These are phyloP conservation scores for Aspergillus ustus DNA, from an alignment of 2,329 filamentous ascomycete species.

Conservation along the genomic window DNA sequence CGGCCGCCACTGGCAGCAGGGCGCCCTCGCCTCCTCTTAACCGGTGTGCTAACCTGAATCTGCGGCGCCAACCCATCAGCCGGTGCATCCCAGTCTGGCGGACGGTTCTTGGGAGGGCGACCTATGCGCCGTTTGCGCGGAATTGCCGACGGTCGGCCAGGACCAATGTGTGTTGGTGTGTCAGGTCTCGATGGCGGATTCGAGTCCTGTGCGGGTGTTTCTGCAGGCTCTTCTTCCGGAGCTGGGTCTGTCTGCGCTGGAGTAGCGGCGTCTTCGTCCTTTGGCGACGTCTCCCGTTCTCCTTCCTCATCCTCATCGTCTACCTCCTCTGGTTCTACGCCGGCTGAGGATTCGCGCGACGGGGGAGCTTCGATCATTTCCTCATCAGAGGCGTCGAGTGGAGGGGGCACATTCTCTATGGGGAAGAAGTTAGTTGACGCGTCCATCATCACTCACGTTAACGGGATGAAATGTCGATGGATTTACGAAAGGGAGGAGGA, in stretches of 20 bases:
- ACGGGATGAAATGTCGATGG: neutral
- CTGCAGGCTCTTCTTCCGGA: slow-evolving; percentile 51
- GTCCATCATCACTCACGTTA: slow-evolving; percentile 7
- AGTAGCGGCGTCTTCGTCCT: slow-evolving; percentile 32
- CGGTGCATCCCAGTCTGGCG: slow-evolving; percentile 73
- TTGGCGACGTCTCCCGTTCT: slow-evolving; percentile 39
- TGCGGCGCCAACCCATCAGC: slow-evolving; percentile 55
- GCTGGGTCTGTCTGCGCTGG: slow-evolving; percentile 36
- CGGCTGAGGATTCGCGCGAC: slow-evolving; percentile 38
- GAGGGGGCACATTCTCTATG: slow-evolving; percentile 48
- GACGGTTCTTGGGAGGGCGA: slow-evolving; percentile 81
- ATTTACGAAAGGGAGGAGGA: slow-evolving; percentile 2
- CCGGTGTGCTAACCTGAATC: slow-evolving; percentile 55
- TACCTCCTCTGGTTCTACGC: slow-evolving; percentile 36
- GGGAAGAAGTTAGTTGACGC: slow-evolving; percentile 24
- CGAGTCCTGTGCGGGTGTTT: slow-evolving; percentile 46
- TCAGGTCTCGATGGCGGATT: slow-evolving; percentile 52
- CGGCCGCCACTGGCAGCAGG: slow-evolving; percentile 62
- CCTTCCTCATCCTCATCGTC: slow-evolving; percentile 40
- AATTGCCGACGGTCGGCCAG: slow-evolving; percentile 59
- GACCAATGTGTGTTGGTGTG: slow-evolving; percentile 56
- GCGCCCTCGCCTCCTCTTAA: slow-evolving; percentile 62
- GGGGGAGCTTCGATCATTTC: slow-evolving; percentile 47
- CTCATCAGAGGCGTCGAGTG: slow-evolving; percentile 51
- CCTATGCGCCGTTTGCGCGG: slow-evolving; percentile 76